These are phyloP conservation scores for Aspergillus neoniger DNA, from an alignment of 2,329 filamentous ascomycete genomes.

Conservation along the genomic window DNA sequence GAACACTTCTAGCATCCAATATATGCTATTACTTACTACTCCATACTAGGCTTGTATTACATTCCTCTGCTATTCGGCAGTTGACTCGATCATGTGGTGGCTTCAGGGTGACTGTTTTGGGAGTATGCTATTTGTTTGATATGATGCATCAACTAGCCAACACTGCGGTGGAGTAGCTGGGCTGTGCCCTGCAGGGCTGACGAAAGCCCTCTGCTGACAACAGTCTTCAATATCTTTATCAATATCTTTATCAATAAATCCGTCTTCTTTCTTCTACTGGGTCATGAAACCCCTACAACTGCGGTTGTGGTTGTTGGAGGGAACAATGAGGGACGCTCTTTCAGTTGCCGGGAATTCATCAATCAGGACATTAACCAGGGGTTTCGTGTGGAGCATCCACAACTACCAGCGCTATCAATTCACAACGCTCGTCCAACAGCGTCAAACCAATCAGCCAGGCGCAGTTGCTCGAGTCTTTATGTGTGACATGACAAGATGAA, in stretches of 20 bases:
- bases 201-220: background rate
- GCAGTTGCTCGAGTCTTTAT: background rate
- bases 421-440: background rate
- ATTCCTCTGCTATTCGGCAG: no score
- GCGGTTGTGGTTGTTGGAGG: background rate
- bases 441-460: background rate
- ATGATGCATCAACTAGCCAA: background rate
- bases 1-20: background rate
- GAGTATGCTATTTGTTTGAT: background rate
- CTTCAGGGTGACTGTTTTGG: no score
- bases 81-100: no score
- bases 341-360: background rate
- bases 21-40: no score
- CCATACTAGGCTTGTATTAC: no score
- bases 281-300: background rate
- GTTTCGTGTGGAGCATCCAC: background rate
- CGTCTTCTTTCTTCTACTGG: background rate
- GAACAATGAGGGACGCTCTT: background rate
- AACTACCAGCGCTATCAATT: background rate
- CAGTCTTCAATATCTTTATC: background rate
- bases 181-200: background rate
- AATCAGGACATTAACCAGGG: background rate
- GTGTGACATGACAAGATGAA: slow-evolving; percentile 9
- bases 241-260: background rate
- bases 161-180: background rate